Evolutionary conservation across 2,329 filamentous ascomycete genomes (phyloP).

Genomic region (Simplicillium sp.): DNA sequence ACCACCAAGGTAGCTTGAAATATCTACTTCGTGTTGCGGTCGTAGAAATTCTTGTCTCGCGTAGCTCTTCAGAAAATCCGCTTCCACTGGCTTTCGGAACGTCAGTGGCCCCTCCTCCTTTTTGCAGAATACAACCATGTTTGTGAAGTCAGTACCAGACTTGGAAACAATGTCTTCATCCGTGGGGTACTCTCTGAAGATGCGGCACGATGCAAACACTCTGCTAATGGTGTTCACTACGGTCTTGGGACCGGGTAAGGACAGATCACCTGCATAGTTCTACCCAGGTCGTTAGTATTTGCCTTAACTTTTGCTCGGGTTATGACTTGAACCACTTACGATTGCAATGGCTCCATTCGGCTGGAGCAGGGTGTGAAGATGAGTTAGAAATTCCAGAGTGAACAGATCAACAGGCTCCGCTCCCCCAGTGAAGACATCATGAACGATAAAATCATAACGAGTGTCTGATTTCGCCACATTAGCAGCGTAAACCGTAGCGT

Average conservation of each 20-base stretch:
- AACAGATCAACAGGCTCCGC: conserved; percentile 86
- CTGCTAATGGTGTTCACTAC: conserved; percentile 73
- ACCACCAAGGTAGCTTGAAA: conserved; percentile 33
- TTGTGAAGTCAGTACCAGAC: conserved; percentile 66
- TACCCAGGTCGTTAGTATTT: conserved; percentile 22
- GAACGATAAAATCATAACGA: conserved; percentile 81
- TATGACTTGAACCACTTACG: conserved; percentile 37
- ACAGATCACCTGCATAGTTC: conserved; percentile 92
- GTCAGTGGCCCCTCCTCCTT: conserved; percentile 44
- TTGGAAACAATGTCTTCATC: conserved; percentile 36
- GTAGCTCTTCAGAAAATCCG: conserved; percentile 64
- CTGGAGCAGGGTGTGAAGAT: conserved; percentile 61
- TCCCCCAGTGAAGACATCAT: conserved; percentile 96
- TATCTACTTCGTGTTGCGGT: conserved; percentile 61
- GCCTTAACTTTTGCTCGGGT: conserved; percentile 6
- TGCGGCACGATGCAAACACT: conserved; percentile 81
- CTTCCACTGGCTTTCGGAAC: conserved; percentile 56
- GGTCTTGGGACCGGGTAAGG: conserved; percentile 64
- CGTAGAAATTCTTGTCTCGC: conserved; percentile 61
- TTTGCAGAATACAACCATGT: conserved; percentile 92
- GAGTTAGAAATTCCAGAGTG: conserved; percentile 71
- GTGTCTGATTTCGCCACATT: conserved; percentile 32
- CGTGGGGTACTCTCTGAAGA: conserved; percentile 70
- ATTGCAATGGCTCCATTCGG: conserved; percentile 80
- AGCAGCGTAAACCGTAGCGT: conserved; percentile 65